Evolutionary conservation across 768 basidiomycete species (phyloP).

Genomic region (Tricholoma furcatifolium): DNA sequence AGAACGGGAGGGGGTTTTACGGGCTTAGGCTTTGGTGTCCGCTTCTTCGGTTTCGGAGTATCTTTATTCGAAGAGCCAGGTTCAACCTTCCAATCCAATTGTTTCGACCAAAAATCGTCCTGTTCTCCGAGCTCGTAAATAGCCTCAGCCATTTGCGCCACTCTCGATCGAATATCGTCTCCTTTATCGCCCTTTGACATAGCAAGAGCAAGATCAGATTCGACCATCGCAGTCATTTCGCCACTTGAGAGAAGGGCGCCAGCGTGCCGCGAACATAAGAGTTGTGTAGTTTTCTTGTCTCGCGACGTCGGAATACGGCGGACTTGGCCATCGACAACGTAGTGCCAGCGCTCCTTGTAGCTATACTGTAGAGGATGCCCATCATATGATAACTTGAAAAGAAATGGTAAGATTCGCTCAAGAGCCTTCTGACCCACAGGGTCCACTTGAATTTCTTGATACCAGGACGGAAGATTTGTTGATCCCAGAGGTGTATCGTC

Average conservation of each 20-base stretch:
- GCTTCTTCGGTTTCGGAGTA: conserved; percentile 25
- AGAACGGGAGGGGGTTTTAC: conserved; percentile 45
- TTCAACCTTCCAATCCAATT: conserved; percentile 64
- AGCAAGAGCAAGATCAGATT: conserved; percentile 43
- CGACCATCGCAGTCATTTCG: conserved; percentile 34
- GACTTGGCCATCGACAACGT: conserved; percentile 31
- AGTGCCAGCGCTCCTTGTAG: conserved; percentile 68
- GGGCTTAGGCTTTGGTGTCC: conserved; percentile 28
- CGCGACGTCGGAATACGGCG: conserved; percentile 42
- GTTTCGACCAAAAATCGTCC: conserved; percentile 55
- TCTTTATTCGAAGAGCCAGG: conserved; percentile 5
- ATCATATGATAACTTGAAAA: conserved; percentile 64
- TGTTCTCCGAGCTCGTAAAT: conserved; percentile 24
- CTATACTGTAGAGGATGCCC: conserved; percentile 59
- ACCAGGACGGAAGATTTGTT: conserved; percentile 55
- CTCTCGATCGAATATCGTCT: conserved; percentile 26
- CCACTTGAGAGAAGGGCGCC: conserved; percentile 42
- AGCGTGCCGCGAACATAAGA: conserved; percentile 50
- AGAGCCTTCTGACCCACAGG: conserved; percentile 40
- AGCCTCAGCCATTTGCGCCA: conserved; percentile 42
- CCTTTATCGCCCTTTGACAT: conserved; percentile 45
- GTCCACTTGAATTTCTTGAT: conserved; percentile 42
- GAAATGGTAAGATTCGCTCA: conserved; percentile 61
- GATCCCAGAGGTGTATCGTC: background rate
- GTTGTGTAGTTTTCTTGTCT: conserved; percentile 38